A percentile compares a stretch with the other conserved stretches of the same genome.
These are phyloP conservation scores for Sapria himalayana DNA, from an alignment of 345 rosid genomes.

Conservation along the genomic window DNA sequence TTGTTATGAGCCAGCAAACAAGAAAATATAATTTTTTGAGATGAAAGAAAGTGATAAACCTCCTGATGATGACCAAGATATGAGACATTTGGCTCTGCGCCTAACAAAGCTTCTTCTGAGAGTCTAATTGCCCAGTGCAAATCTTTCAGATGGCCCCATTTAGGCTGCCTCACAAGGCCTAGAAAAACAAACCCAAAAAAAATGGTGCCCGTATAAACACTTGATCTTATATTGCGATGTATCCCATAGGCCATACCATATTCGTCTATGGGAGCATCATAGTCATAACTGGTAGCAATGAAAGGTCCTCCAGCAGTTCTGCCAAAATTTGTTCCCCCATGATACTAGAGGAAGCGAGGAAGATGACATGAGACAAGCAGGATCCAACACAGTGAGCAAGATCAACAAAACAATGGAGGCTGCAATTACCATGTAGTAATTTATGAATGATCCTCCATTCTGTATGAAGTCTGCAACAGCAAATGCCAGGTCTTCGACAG, in stretches of 20 bases:
- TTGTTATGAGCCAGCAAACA: background rate
- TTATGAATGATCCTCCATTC: constrained; percentile 87
- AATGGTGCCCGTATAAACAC: background rate
- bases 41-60: constrained; percentile 17
- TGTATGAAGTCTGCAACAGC: constrained; percentile 89
- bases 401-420: background rate
- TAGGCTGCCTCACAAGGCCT: constrained; percentile 86
- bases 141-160: constrained; percentile 99
- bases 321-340: constrained; percentile 98
- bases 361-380: constrained; percentile 8
- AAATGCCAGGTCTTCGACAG: constrained; percentile 93
- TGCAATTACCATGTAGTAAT: constrained; percentile 96
- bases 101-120: constrained; percentile 73
- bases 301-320: constrained; percentile 99
- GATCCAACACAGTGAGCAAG: constrained; percentile 6
- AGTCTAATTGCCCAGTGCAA: constrained; percentile 82
- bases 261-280: constrained; percentile 94
- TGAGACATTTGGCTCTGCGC: constrained; percentile 38
- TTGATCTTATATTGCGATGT: background rate
- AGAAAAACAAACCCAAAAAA: constrained; percentile 10
- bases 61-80: constrained; percentile 77
- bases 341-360: no score
- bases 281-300: constrained; percentile 92
- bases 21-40: background rate
- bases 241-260: constrained; percentile 37